phyloP scores from a whole-genome alignment of 345 rosid genomes.

The Erodium maritimum region DNA sequence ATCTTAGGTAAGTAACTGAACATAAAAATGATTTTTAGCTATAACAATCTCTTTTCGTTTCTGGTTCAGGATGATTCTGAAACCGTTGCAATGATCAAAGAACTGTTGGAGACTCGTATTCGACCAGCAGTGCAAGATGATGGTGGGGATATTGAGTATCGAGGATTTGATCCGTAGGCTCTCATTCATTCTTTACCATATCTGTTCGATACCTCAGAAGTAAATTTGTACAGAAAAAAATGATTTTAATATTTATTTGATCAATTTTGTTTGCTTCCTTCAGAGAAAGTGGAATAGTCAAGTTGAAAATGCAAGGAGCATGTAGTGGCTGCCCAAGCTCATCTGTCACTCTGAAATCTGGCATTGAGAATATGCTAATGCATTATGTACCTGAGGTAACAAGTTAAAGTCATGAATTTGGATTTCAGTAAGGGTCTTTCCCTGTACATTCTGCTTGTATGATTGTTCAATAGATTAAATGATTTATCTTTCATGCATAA shows the following conservation, averaged over 20 bases:
- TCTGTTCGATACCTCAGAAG: neutral
- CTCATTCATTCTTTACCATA: constrained; percentile 5
- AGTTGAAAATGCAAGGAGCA: constrained; percentile 93
- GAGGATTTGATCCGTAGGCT: constrained; percentile 72
- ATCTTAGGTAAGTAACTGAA: neutral
- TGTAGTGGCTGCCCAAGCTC: constrained; percentile 99
- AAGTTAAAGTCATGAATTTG: neutral
- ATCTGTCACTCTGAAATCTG: constrained; percentile 93
- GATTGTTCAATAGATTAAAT: neutral
- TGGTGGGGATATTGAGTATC: constrained; percentile 91
- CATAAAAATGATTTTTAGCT: neutral
- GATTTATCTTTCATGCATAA: neutral
- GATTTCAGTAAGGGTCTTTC: neutral
- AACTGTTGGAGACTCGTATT: constrained; percentile 88
- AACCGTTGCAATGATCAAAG: constrained; percentile 95
- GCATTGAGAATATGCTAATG: constrained; percentile 97
- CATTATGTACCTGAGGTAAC: constrained; percentile 94
- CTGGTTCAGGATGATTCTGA: constrained; percentile 83
- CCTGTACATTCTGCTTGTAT: neutral
- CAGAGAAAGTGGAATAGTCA: constrained; percentile 85
- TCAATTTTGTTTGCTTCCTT: constrained; percentile 9
- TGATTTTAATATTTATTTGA: neutral
- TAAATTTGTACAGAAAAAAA: neutral
- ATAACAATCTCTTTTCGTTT: neutral
- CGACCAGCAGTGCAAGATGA: constrained; percentile 98